Base-by-base conservation (phyloP, 1,284 basidiomycete genomes). In the Golubevia pallescens region DNA sequence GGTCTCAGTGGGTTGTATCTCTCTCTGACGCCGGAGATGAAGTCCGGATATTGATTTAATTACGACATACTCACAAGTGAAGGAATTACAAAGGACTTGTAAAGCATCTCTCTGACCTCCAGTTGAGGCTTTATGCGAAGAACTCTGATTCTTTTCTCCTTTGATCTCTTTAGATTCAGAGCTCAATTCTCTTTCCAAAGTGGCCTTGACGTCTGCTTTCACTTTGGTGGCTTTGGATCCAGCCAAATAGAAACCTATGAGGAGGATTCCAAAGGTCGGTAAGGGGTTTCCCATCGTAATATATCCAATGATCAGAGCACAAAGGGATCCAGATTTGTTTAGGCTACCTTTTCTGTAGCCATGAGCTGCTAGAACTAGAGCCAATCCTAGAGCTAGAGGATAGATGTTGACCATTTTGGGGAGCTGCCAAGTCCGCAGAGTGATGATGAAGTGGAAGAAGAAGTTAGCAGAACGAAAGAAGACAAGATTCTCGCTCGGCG, bases 71-170 rank as follows among this genome's bases (percentile, higher is more conserved):
- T 56, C 13, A 56, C 54, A 21, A 13, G 54, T 56, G 20, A 21
- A 60, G 8, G 66, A 61, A 48, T 81, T 81, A 60, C 78, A 78
- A 38, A 77, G 57, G 58, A 81, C 78, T 62, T 81, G 78, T 32
- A 63, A 28, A 1, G 69, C 70, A 14, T 70, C 69, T 7, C 78
- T n/a, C 51, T 75, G 73, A 7, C 78, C 78, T 3, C 65, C 65
- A 1, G 62, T 55, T 5, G 58, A 58, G 53, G 72, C 66, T 59
- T 71, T 72, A 58, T 73, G 69, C 34, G n/a, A n/a, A n/a, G n/a
- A n/a, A n/a, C n/a, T n/a, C n/a, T n/a, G n/a, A n/a, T n/a, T n/a
- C n/a, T n/a, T n/a, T n/a, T n/a, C n/a, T n/a, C n/a, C n/a, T n/a
- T n/a, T n/a, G n/a, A n/a, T n/a, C n/a, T n/a, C n/a, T n/a, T n/a